Conservation (phyloP, 352 stramenopile species). For the Phytophthora parvispora region DNA sequence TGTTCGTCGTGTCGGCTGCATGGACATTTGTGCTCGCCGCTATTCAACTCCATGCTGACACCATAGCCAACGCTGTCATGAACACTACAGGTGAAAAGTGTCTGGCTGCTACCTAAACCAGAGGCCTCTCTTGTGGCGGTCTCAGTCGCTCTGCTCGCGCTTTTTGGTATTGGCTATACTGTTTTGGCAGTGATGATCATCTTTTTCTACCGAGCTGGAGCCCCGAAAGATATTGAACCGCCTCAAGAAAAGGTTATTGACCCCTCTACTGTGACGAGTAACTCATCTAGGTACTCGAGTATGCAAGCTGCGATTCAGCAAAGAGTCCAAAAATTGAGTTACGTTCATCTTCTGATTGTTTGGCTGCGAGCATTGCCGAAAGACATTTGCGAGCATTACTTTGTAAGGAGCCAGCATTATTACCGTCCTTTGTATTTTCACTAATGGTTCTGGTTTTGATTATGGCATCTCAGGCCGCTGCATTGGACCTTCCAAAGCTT, state of each 20-base stretch:
- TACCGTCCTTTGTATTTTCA: background rate
- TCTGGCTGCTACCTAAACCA: background rate
- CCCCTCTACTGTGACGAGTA: background rate
- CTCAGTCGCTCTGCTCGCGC: background rate
- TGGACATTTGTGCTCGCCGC: background rate
- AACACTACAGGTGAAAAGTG: too few species aligned
- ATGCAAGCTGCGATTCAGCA: background rate
- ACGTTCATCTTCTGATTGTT: background rate
- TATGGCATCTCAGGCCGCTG: background rate
- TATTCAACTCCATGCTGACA: background rate
- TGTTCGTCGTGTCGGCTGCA: conserved; percentile 33
- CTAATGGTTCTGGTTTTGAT: background rate
- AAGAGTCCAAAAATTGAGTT: background rate
- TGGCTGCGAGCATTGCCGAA: background rate
- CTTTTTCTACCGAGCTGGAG: background rate
- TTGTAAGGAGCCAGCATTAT: too few species aligned
- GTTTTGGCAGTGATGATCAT: background rate
- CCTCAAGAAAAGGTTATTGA: too few species aligned
- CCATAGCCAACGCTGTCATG: background rate
- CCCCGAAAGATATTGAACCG: background rate
- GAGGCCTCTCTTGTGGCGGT: background rate
- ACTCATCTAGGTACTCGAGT: background rate
- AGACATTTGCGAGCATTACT: background rate
- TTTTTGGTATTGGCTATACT: background rate
- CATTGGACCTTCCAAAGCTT: background rate